These are phyloP conservation scores for Nothophoma quercina DNA, from an alignment of 2,329 filamentous ascomycete genomes.

Conservation along the genomic window DNA sequence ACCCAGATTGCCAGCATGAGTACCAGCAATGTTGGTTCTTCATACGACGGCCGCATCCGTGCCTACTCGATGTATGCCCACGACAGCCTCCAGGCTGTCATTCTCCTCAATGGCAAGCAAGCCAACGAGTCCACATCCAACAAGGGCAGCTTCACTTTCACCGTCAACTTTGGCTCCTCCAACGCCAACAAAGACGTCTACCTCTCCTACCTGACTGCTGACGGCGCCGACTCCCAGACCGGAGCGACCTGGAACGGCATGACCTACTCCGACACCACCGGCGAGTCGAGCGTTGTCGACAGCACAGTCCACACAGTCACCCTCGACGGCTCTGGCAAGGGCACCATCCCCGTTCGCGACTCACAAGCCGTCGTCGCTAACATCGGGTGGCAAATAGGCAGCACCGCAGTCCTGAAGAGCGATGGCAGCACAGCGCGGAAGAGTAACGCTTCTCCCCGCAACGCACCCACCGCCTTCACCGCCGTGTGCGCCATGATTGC, in stretches of 20 bases:
- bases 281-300: slow-evolving; percentile 49
- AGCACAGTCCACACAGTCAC: slow-evolving; percentile 40
- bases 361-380: slow-evolving; percentile 58
- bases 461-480: slow-evolving; percentile 14
- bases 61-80: slow-evolving; percentile 57
- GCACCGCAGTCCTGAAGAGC: slow-evolving; percentile 38
- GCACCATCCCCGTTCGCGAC: slow-evolving; percentile 50
- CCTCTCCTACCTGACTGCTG: slow-evolving; percentile 57
- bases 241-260: slow-evolving; percentile 59
- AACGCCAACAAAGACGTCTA: slow-evolving; percentile 54
- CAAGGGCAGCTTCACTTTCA: slow-evolving; percentile 53
- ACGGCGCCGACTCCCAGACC: slow-evolving; percentile 53
- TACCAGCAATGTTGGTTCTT: slow-evolving; percentile 39
- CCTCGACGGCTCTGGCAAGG: slow-evolving; percentile 31
- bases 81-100: slow-evolving; percentile 52
- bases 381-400: slow-evolving; percentile 51
- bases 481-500: slow-evolving; percentile 20
- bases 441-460: slow-evolving; percentile 33
- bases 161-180: slow-evolving; percentile 50
- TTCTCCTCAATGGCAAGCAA: slow-evolving; percentile 57
- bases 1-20: slow-evolving; percentile 53
- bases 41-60: slow-evolving; percentile 53
- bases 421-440: slow-evolving; percentile 38
- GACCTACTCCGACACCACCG: slow-evolving; percentile 53
- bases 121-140: slow-evolving; percentile 51